Evolutionary conservation across 805 yeast species (phyloP), one percentile per base, ranked within the genome.

Genomic region (Metschnikowia amazonensis): DNA sequence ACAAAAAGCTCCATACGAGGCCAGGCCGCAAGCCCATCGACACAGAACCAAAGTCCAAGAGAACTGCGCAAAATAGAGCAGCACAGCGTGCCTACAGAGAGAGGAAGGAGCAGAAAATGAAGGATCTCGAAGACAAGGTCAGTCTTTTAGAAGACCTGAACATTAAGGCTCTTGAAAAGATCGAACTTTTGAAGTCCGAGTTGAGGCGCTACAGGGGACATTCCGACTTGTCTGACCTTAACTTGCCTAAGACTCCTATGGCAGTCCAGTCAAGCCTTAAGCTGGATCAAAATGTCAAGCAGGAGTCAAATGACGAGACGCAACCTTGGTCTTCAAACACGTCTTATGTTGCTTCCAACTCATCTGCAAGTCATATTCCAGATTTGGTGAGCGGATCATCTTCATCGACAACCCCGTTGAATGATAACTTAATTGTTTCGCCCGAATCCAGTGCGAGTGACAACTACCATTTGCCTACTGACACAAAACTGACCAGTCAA

Each of bases 81-180:
- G 98, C 98, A n/a, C 99, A 94, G 67, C 75, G 98, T 45, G 98
- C 98, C 5, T 92, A 89, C 67, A 75, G 98, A 46, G 98, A 94
- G 66, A 79, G 98, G 49, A 92, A 92, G 64, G 98, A 92, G 64
- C 76, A 75, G 42, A 88, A 86, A 60, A 78, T 94, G 82, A 79
- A 81, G 60, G 96, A 89, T 52, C 73, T 92, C 50, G 97, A 90
- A 62, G 82, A 81, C 38, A 82, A 86, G 55, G 95, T 92, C 11
- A 66, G 74, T 42, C 64, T 69, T 53, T 74, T 92, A 53, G 97
- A 94, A 63, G 76, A 77, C 51, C 86, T 83, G 53, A 83, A 84
- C 47, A 67, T 80, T 45, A 79, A 80, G 51, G 85, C 85, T 42
- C 73, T 75, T 20, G 60, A 75, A 84, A 96, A 89, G 65, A 88